Conservation (phyloP, 2,329 filamentous ascomycete genomes). For the Exophiala calicioides region DNA sequence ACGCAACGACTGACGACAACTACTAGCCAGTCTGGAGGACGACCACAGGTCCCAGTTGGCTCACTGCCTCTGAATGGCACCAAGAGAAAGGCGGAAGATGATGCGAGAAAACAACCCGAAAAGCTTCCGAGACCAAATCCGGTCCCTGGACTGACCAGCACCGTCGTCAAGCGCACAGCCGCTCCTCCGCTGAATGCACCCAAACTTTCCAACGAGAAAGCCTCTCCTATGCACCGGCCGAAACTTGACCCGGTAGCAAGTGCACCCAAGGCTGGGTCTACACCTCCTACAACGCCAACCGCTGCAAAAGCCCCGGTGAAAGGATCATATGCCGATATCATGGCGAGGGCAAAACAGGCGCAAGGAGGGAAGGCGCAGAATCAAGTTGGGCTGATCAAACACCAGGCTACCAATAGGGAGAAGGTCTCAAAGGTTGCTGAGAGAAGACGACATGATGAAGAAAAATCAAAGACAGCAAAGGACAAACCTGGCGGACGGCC, state of each 20-base stretch:
- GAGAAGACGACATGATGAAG: constrained; percentile 45
- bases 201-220: constrained; percentile 12
- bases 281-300: constrained; percentile 18
- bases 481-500: constrained; percentile 36
- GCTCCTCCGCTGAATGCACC: constrained; percentile 25
- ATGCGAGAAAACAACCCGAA: constrained; percentile 10
- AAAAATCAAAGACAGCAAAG: constrained; percentile 45
- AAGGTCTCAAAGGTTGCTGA: constrained; percentile 56
- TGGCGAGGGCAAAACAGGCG: constrained; percentile 58
- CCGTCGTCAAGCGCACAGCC: constrained; percentile 14
- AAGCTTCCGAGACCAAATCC: constrained; percentile 27
- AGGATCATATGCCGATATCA: constrained; percentile 61
- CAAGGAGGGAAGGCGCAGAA: constrained; percentile 41
- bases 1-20: constrained; percentile 12
- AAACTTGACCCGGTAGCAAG: constrained; percentile 12
- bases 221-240: constrained; percentile 9
- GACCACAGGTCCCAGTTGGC: constrained; percentile 10
- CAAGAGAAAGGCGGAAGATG: constrained; percentile 31
- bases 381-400: constrained; percentile 55
- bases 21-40: constrained; percentile 11
- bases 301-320: constrained; percentile 43
- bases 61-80: constrained; percentile 20
- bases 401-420: constrained; percentile 56
- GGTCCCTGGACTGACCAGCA: constrained; percentile 13
- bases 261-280: constrained; percentile 10